These are phyloP conservation scores for Biancaea sappan DNA, from an alignment of 306 rosid species.

Conservation along the genomic window DNA sequence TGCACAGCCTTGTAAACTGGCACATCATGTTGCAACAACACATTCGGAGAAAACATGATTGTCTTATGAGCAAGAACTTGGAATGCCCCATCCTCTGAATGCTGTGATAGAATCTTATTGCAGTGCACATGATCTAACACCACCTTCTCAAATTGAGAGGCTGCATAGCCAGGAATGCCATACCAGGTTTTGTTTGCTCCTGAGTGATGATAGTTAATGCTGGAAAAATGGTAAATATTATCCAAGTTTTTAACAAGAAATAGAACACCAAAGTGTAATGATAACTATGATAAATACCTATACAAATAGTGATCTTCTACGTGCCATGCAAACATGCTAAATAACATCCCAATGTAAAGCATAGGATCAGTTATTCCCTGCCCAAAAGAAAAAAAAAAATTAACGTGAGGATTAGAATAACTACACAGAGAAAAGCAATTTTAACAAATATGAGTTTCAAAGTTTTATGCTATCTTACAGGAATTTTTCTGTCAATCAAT, in stretches of 20 bases:
- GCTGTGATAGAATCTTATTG: conserved; percentile 11
- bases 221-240: neutral
- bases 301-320: conserved; percentile 51
- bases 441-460: neutral
- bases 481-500: conserved; percentile 36
- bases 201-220: conserved; percentile 52
- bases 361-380: conserved; percentile 51
- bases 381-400: neutral
- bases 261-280: neutral
- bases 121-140: conserved; percentile 34
- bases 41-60: conserved; percentile 42
- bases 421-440: neutral
- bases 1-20: conserved; percentile 46
- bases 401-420: neutral
- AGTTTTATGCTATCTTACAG: conserved; percentile 34
- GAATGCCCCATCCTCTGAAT: conserved; percentile 33
- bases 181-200: conserved; percentile 51
- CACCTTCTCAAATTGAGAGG: conserved; percentile 38
- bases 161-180: conserved; percentile 39
- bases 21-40: conserved; percentile 40
- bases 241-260: too few species aligned
- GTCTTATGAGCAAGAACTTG: conserved; percentile 41
- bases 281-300: conserved; percentile 30
- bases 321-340: conserved; percentile 60
- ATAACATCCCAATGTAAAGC: conserved; percentile 55